Base-by-base conservation (phyloP, 2,329 filamentous ascomycete species). In the Penicillium paneum region DNA sequence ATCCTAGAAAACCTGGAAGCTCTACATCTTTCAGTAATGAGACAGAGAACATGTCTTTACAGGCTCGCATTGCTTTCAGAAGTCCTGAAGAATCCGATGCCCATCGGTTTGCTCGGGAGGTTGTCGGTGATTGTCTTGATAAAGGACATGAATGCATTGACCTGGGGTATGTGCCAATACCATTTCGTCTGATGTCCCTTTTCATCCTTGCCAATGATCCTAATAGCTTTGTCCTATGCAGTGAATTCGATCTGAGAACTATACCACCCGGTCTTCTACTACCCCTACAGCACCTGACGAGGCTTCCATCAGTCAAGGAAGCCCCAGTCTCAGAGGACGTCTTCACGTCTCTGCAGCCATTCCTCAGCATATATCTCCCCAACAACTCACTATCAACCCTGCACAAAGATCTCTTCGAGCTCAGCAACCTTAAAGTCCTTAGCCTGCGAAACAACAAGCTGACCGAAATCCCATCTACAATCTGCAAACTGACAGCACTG, bases 361-460 rank as follows among this genome's bases (percentile, higher is more conserved):
- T 72, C 42, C 68, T 78, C 8, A 69, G 72, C 8, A 62, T 79
- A 0, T 79, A 75, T 43, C 66, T 79, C 8, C 67, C 74, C 1
- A 73, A 74, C 24, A 79, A 79, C 49, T 61, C 66, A 2, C 69
- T 79, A 0, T 61, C 59, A 8, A 54, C 57, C 6, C 57, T 79
- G 7, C 68, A 72, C 1, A 65, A 64, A 8, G 75, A 77, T 49
- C 48, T 79, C 7, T 77, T 78, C 43, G 71, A 75, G 8, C 64
- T 79, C 10, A 63, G 58, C 21, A 68, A 70, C 35, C 64, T 79
- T 15, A 72, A 70, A 29, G 71, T 77, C 3, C 69, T 79, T 10
- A 79, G 76, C 60, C 57, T 79, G 43, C 75, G 77, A 2, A 73
- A 75, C 47, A 79, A 79, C 64, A 71, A 76, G 43, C 65, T 79